Base-by-base conservation (phyloP, 768 basidiomycete genomes). In the Mycena vulgaris region DNA sequence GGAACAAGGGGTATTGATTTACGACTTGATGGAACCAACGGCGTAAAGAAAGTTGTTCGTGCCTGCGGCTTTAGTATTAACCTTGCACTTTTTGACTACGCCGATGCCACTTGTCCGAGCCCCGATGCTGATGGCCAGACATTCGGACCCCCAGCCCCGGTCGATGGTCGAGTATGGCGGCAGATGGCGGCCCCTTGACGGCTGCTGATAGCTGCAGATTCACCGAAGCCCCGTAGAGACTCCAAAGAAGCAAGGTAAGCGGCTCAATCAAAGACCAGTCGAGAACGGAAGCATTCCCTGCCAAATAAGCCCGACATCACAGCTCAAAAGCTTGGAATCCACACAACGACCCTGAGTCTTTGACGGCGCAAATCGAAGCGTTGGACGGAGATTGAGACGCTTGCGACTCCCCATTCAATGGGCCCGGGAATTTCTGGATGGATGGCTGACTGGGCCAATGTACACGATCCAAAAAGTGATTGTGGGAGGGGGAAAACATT, bases 11-110 rank as follows among this genome's bases (percentile, higher is more conserved):
- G 8, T 17, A 47, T 10, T 52, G 48, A 52, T 58, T n/a, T 48
- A 61, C 25, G 23, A 17, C 40, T 13, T 30, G 66, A 52, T 52
- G 19, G 51, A 52, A 30, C 19, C 28, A 2, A 31, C 67, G 60
- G 61, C 57, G 61, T 33, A 61, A 63, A 59, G 69, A 17, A 49
- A 51, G 10, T 55, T 70, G 69, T 70, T 70, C 58, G 63, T 70
- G 49, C 69, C 63, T 70, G 69, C 69, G 58, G 69, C 47, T 53
- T 53, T 70, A 68, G 6, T 55, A 69, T 60, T 70, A 65, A 61
- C 49, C 52, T 70, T 60, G 63, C 52, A 35, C 45, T 33, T 65
- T 61, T 70, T 59, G 57, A 52, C 69, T 60, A 65, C 14, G 45
- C 63, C 48, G 68, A 60, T 69, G 63, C 63, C 69, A 59, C 60